These are phyloP conservation scores for Circinella minor DNA, from an alignment of 371 early-diverging fungal genomes.

Conservation along the genomic window DNA sequence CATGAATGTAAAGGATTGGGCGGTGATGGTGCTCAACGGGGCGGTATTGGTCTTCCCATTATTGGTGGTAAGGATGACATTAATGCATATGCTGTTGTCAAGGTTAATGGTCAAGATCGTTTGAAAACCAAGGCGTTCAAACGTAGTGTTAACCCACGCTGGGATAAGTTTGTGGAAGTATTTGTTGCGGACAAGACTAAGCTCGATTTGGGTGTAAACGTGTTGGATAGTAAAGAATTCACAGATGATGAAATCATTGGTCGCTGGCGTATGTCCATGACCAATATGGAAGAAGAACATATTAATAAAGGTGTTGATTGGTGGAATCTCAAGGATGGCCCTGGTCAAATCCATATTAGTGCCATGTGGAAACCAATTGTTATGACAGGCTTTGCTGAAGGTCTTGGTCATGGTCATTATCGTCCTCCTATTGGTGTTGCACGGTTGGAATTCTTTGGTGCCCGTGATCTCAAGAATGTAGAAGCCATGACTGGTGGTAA, in stretches of 20 bases:
- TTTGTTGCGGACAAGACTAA: conserved; percentile 52
- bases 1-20: conserved; percentile 58
- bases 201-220: conserved; percentile 35
- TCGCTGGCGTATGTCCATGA: conserved; percentile 32
- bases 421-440: conserved; percentile 82
- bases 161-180: conserved; percentile 53
- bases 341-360: conserved; percentile 56
- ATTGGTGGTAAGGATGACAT: conserved; percentile 41
- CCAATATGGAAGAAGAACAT: conserved; percentile 37
- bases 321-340: conserved; percentile 50
- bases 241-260: conserved; percentile 39
- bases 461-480: conserved; percentile 75
- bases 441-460: conserved; percentile 77
- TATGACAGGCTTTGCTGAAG: conserved; percentile 54
- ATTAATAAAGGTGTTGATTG: conserved; percentile 53
- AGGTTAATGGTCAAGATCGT: conserved; percentile 43
- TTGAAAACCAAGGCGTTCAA: conserved; percentile 51
- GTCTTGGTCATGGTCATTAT: conserved; percentile 43
- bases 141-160: conserved; percentile 57
- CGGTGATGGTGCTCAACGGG: conserved; percentile 23
- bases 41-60: conserved; percentile 46
- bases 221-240: conserved; percentile 34
- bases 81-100: conserved; percentile 53
- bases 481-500: conserved; percentile 71
- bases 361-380: conserved; percentile 63